Evolutionary conservation across 2,329 filamentous ascomycete genomes (phyloP), one percentile per base, ranked within the genome.

Genomic region (Botrytis paeoniae): DNA sequence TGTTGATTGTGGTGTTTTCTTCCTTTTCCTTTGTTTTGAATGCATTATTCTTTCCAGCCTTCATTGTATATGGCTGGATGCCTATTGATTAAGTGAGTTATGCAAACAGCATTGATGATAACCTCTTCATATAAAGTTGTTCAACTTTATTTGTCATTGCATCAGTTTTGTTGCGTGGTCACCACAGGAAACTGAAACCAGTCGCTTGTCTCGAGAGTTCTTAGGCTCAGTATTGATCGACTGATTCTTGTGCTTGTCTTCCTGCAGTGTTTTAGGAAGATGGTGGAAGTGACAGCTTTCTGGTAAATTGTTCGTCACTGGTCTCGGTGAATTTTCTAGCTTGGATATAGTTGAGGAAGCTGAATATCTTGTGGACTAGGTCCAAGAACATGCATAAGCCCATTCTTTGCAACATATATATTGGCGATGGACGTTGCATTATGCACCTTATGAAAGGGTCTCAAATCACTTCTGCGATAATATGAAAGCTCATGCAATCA

Each of bases 371-470:
- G 25, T n/a, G 14, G 39, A 62, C 5, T 5, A 29, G 6, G n/a
- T 3, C 25, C 37, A 62, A 9, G 1, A 18, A 60, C 5, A 35
- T 22, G 2, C 18, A 10, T 35, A 8, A 32, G 2, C 16, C 1
- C 10, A n/a, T 4, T 51, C 5, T 5, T 14, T n/a, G 4, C 10
- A n/a, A 16, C 0, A 4, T 51, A 7, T 0, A 2, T 4, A 35
- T 60, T 22, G 32, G 18, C 5, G 6, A 54, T 2, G 12, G 51
- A 6, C 1, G 3, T 16, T 18, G 14, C 1, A 29, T 6, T 16
- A 29, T 29, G n/a, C 2, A 3, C 2, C 6, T 29, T 29, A 18
- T 4, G 51, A 29, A n/a, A 54, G n/a, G 3, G 3, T 54, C 14
- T 29, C 3, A 8, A 10, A 54, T 29, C 14, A 1, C 14, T 29